Percentiles rank a stretch among this genome's conserved stretches.
Conservation (phyloP, 495 filamentous ascomycete genomes). For the Durotheca rogersii region DNA sequence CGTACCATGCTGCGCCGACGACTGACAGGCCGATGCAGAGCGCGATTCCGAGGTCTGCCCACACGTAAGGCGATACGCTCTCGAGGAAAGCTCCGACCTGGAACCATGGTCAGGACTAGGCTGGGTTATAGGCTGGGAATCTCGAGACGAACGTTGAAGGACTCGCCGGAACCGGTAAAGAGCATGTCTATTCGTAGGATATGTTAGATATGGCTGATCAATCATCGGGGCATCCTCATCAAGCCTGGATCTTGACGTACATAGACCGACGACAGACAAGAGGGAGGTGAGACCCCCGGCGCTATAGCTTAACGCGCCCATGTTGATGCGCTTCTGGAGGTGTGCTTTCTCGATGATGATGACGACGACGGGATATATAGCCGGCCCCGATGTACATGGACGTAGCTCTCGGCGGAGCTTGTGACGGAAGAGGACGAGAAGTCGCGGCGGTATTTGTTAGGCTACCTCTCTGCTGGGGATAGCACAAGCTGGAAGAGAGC, state of each 20-base stretch:
- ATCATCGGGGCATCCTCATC: constrained; percentile 11
- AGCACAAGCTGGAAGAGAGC: constrained; percentile 29
- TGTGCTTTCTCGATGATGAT: constrained; percentile 5
- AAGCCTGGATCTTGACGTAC: constrained; percentile 52
- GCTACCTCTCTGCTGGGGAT: constrained; percentile 27
- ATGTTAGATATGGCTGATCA: constrained; percentile 40
- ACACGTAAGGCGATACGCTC: constrained; percentile 88
- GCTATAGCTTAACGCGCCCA: constrained; percentile 63
- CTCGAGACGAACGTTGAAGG: constrained; percentile 77
- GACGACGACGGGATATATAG: constrained; percentile 5
- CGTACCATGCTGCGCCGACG: constrained; percentile 95
- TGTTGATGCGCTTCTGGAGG: constrained; percentile 36
- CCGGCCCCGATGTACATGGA: constrained; percentile 17
- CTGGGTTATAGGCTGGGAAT: not conserved
- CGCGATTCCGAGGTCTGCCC: constrained; percentile 86
- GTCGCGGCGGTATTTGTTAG: constrained; percentile 31
- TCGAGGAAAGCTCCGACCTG: constrained; percentile 95
- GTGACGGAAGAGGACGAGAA: constrained; percentile 4
- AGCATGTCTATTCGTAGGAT: constrained; percentile 77
- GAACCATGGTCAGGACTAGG: constrained; percentile 31
- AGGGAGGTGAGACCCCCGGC: constrained; percentile 67
- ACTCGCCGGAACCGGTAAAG: constrained; percentile 92
- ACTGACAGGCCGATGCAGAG: constrained; percentile 95
- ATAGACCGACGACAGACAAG: constrained; percentile 81
- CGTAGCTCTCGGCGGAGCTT: constrained; percentile 28